Evolutionary conservation across 1,139 yeast species (phyloP), one percentile per base, ranked within the genome.

Genomic region (Geotrichum europaeum): DNA sequence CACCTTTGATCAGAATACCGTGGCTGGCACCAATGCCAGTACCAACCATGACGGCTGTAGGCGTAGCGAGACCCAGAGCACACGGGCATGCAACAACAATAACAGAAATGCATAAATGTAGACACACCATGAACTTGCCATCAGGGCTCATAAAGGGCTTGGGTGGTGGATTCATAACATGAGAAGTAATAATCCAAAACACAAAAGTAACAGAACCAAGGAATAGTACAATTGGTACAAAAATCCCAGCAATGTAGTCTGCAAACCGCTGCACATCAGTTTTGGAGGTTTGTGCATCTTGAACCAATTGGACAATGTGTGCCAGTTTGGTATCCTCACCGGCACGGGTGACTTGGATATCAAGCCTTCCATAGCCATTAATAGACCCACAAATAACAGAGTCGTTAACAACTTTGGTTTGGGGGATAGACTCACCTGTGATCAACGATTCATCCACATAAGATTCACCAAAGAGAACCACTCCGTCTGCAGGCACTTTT

Each of bases 31-130:
- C 98, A 34, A 90, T 87, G 32, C 99, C 99, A 1, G 98, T 92
- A 6, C 98, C 99, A 4, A 94, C 99, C 97, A 94, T 92, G 3
- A 95, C 89, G 0, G 99, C 99, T 1, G 99, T 94, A 0, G 99
- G 99, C 0, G 99, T 96, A 9, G 97, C 97, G 58, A 94, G 79
- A 1, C 99, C 99, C 36, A 94, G 77, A 0, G 98, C 98, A 80
- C 98, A 94, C 0, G 99, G 99, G 74, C 99, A 94, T 0, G 99
- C 99, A 55, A 94, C 97, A 13, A 94, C 97, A 66, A 94, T 83
- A 9, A 94, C 99, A 4, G 96, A 86, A 50, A 95, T 94, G n/a
- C 96, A 87, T 56, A 92, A 79, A 68, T 88, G 85, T 63, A 94
- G 75, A 69, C 96, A 84, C 30, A 84, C 84, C 74, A 83, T 86